phyloP scores from a whole-genome alignment of 306 rosid species.

The Glycine latifolia region DNA sequence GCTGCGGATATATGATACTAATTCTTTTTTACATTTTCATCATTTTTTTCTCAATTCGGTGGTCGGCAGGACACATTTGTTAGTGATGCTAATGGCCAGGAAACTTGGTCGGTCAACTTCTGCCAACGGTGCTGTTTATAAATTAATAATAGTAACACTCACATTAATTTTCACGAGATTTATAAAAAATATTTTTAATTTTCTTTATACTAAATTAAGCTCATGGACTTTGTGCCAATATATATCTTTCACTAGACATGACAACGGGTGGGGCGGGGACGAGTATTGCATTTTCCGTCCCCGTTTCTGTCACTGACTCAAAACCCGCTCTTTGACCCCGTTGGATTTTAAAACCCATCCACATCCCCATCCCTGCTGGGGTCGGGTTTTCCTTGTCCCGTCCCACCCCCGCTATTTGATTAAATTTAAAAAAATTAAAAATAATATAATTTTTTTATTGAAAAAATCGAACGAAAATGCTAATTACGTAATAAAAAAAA shows the following conservation, averaged over 20 bases:
- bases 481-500: no score
- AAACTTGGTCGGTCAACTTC: conserved; percentile 48
- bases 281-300: no score
- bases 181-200: neutral
- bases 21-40: neutral
- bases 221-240: conserved; percentile 1
- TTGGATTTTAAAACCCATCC: no score
- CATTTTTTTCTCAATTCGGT: conserved; percentile 11
- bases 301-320: no score
- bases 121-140: conserved; percentile 34
- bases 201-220: neutral
- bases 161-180: conserved; percentile 36
- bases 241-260: neutral
- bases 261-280: no score
- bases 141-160: conserved; percentile 14
- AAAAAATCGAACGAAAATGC: no score
- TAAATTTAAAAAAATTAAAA: no score
- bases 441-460: no score
- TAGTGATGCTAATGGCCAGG: conserved; percentile 27
- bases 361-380: no score
- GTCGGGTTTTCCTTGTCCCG: no score
- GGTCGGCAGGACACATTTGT: conserved; percentile 42
- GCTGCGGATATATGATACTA: neutral
- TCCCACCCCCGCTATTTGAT: no score
- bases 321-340: no score